phyloP scores from a whole-genome alignment of 83 land plant genomes.

The Thuja plicata region DNA sequence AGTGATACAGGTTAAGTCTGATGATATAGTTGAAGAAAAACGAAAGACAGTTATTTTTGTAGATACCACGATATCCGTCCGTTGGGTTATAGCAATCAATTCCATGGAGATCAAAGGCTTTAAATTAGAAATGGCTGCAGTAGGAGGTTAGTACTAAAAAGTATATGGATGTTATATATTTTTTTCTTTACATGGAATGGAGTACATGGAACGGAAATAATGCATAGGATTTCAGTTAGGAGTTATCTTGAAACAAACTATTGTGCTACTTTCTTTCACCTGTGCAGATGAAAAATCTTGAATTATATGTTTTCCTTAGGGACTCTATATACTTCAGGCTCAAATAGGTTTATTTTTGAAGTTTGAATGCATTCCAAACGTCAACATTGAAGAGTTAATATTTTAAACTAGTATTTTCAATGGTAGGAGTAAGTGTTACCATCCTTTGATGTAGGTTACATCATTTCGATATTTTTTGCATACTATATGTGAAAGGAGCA shows the following conservation, averaged over 20 bases:
- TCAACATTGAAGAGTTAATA: background rate
- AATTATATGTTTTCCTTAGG: background rate
- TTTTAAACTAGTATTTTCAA: background rate
- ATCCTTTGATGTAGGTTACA: background rate
- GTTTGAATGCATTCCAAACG: background rate
- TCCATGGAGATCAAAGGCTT: conserved; percentile 58
- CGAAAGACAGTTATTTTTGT: conserved; percentile 49
- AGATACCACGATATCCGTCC: conserved; percentile 50
- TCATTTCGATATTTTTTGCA: background rate
- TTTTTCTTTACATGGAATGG: background rate
- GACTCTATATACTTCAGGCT: background rate
- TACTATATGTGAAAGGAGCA: background rate
- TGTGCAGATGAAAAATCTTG: background rate
- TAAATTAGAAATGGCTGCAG: conserved; percentile 44
- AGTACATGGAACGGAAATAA: background rate
- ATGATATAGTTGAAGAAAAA: conserved; percentile 15
- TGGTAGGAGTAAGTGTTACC: background rate
- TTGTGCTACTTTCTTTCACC: background rate
- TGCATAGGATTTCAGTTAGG: background rate
- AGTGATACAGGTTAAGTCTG: conserved; percentile 35
- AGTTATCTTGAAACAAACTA: background rate
- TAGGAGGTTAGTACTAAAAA: conserved; percentile 5
- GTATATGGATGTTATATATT: background rate
- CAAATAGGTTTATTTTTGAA: background rate
- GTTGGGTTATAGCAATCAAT: conserved; percentile 86